Evolutionary conservation across 192 early-diverging fungal genomes (phyloP).

Genomic region (Coemansia sp.): DNA sequence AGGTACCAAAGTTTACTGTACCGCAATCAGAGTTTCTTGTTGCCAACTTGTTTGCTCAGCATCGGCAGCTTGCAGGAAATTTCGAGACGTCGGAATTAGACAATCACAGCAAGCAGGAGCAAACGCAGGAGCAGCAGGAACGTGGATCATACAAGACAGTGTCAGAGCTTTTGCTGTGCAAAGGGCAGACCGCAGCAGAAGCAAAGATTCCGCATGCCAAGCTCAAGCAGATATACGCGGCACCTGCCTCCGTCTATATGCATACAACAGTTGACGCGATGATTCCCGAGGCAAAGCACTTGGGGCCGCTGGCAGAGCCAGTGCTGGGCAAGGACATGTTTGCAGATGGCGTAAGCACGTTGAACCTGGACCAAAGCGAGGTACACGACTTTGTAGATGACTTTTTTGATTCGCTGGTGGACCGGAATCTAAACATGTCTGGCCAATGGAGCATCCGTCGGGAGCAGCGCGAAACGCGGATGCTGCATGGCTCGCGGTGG

Average conservation of each 20-base stretch:
- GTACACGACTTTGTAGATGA: slow-evolving; percentile 40
- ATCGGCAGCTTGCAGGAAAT: slow-evolving; percentile 31
- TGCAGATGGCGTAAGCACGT: slow-evolving; percentile 16
- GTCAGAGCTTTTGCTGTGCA: slow-evolving; percentile 27
- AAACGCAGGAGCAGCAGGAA: neutral
- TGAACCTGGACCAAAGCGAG: slow-evolving; percentile 21
- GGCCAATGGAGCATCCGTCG: slow-evolving; percentile 21
- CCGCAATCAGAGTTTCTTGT: slow-evolving; percentile 39
- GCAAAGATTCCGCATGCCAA: slow-evolving; percentile 26
- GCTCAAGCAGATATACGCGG: slow-evolving; percentile 46
- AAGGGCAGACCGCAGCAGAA: slow-evolving; percentile 22
- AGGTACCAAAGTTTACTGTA: slow-evolving; percentile 50
- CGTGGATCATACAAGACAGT: slow-evolving; percentile 35
- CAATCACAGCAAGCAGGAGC: too few species aligned
- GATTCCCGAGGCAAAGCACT: slow-evolving; percentile 50
- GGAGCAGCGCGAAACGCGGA: slow-evolving; percentile 4
- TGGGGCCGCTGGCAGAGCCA: slow-evolving; percentile 45
- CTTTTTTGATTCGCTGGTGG: slow-evolving; percentile 44
- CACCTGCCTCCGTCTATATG: slow-evolving; percentile 48
- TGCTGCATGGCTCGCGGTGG: slow-evolving; percentile 23
- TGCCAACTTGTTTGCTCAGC: slow-evolving; percentile 39
- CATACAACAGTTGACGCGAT: slow-evolving; percentile 25
- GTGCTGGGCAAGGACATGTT: slow-evolving; percentile 43
- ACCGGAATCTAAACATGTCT: slow-evolving; percentile 1
- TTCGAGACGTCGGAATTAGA: slow-evolving; percentile 2